Conservation (phyloP, 768 basidiomycete genomes). For the Russula sp. region DNA sequence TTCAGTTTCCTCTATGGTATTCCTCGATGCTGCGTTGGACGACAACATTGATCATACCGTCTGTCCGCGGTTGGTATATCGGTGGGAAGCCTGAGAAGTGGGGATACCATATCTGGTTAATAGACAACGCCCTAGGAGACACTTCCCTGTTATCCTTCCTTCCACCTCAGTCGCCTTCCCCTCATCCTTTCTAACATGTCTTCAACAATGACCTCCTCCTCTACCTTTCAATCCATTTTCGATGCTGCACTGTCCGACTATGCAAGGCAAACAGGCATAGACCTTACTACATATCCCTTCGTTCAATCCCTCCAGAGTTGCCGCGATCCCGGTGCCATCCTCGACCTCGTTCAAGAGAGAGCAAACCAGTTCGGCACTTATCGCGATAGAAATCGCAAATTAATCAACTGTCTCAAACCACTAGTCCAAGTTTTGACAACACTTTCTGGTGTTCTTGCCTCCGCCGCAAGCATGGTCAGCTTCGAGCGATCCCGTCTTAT, state of each 20-base stretch:
- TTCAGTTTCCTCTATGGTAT: no score
- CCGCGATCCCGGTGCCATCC: neutral
- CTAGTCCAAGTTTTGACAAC: neutral
- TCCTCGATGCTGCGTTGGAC: no score
- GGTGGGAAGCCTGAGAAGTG: no score
- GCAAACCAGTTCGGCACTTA: neutral
- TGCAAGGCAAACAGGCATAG: neutral
- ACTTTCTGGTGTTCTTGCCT: neutral
- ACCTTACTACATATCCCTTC: neutral
- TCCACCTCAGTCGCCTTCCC: no score
- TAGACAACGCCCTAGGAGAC: neutral
- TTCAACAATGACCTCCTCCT: neutral
- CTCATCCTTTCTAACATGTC: neutral
- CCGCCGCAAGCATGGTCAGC: neutral
- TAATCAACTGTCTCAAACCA: neutral
- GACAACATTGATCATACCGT: no score
- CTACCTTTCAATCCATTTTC: neutral
- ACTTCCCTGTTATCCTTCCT: no score
- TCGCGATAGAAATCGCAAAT: neutral
- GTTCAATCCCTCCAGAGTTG: neutral
- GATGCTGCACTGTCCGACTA: neutral
- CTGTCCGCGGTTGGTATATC: no score
- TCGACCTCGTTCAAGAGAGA: neutral
- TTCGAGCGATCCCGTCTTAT: neutral
- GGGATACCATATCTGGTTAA: neutral